A percentile compares a stretch with the other conserved stretches of the same genome.
Evolutionary conservation across 2,329 filamentous ascomycete genomes (phyloP).

Genomic region (Beauveria bassiana): DNA sequence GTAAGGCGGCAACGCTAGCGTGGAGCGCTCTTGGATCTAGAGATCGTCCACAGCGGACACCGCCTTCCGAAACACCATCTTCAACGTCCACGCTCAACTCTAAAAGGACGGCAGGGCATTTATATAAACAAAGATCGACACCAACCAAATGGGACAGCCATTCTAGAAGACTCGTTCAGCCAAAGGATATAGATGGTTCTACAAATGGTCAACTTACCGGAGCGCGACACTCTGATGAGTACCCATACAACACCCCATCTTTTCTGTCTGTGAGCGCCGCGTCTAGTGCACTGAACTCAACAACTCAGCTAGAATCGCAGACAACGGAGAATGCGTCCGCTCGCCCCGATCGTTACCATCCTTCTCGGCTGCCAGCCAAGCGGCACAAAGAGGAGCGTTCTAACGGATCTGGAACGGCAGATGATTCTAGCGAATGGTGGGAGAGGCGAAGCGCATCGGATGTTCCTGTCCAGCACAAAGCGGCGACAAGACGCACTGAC

Average conservation of each 20-base stretch:
- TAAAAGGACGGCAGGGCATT: conserved; percentile 25
- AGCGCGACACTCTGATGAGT: conserved; percentile 33
- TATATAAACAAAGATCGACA: conserved; percentile 23
- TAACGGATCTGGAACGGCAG: conserved; percentile 14
- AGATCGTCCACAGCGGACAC: conserved; percentile 25
- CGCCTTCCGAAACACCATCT: conserved; percentile 19
- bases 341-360: background rate
- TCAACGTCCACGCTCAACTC: conserved; percentile 15
- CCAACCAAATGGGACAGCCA: conserved; percentile 46
- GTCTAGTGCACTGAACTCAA: conserved; percentile 43
- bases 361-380: background rate
- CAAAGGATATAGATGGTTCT: conserved; percentile 25
- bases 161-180: conserved; percentile 40
- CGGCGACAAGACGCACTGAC: conserved; percentile 14
- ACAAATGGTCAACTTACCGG: conserved; percentile 21
- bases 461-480: conserved; percentile 13
- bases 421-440: conserved; percentile 14
- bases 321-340: background rate
- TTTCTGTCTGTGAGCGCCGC: conserved; percentile 48
- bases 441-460: conserved; percentile 1
- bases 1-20: conserved; percentile 56
- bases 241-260: conserved; percentile 30
- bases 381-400: conserved; percentile 12
- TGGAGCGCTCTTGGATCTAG: conserved; percentile 43
- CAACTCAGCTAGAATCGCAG: conserved; percentile 13